Evolutionary conservation across 106 monocot genomes (phyloP).

Genomic region (Amphibolis antarctica): DNA sequence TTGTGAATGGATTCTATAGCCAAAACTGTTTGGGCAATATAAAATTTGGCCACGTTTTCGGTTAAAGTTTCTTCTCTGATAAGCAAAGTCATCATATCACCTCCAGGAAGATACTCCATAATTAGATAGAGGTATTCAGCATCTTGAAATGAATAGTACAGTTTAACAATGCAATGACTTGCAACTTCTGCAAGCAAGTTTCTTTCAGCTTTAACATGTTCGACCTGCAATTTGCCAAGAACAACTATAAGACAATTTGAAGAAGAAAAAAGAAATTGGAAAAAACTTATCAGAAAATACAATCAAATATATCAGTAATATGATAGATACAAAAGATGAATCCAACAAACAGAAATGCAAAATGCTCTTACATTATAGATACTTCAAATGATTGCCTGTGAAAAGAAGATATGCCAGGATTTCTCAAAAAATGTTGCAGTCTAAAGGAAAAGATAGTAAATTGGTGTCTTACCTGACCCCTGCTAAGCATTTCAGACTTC

Average conservation of each 20-base stretch:
- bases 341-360: neutral
- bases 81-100: constrained; percentile 98
- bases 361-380: neutral
- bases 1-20: constrained; percentile 98
- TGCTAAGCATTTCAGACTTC: constrained; percentile 79
- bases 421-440: neutral
- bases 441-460: neutral
- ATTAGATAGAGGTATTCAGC: constrained; percentile 81
- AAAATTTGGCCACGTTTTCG: constrained; percentile 86
- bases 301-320: too few species aligned
- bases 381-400: neutral
- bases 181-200: constrained; percentile 98
- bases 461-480: constrained; percentile 47
- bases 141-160: constrained; percentile 99
- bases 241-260: neutral
- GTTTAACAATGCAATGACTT: constrained; percentile 94
- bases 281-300: neutral
- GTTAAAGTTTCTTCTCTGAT: constrained; percentile 94
- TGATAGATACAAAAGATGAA: too few species aligned
- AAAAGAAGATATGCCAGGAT: neutral
- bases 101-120: constrained; percentile 98
- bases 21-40: constrained; percentile 85
- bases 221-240: constrained; percentile 36
- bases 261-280: neutral
- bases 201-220: constrained; percentile 95